Base-by-base conservation (phyloP, 441 rosid species). In the Mallotus repandus region DNA sequence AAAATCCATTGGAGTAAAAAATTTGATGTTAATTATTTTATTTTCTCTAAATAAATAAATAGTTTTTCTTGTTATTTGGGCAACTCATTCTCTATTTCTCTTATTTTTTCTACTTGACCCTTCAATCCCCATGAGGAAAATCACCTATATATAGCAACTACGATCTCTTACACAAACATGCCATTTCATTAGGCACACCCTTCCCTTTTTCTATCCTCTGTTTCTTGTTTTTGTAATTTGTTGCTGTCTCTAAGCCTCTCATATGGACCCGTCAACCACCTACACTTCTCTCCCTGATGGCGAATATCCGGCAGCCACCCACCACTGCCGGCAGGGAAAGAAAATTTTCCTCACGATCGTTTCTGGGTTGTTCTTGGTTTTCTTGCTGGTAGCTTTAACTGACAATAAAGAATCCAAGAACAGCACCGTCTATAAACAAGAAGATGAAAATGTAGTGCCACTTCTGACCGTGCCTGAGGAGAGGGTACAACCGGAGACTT, bases 361-460 rank as follows among this genome's bases (percentile, higher is more conserved):
- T 48, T 83, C 77, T 2, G 85, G 80, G 41, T 68, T 90, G 66
- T 46, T 87, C 3, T 38, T 88, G 25, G 72, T 85, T 54, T 83
- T 82, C 0, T 62, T 86, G 0, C 59, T 81, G 66, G 78, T 81
- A 18, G 91, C 71, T 38, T 66, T 79, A 6, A 58, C 78, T 7
- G 79, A 74, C 12, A n/a, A 49, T 9, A 69, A 66, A 2, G 65
- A 41, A 38, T 41, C 15, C 0, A 22, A 61, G 10, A 12, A 9
- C 2, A 25, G 7, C 2, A 38, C 5, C 2, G 14, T 21, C 18
- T 18, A 16, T 10, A 7, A 75, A 11, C 38, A 55, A 10, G 70
- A 41, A n/a, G 21, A 63, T 35, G 71, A 60, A 12, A 53, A 55
- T 52, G 76, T 43, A 16, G 59, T 10, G 10, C 9, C 75, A 1